Evolutionary conservation across 73 alveolate species (phyloP).

Genomic region (Urostyla sp.): DNA sequence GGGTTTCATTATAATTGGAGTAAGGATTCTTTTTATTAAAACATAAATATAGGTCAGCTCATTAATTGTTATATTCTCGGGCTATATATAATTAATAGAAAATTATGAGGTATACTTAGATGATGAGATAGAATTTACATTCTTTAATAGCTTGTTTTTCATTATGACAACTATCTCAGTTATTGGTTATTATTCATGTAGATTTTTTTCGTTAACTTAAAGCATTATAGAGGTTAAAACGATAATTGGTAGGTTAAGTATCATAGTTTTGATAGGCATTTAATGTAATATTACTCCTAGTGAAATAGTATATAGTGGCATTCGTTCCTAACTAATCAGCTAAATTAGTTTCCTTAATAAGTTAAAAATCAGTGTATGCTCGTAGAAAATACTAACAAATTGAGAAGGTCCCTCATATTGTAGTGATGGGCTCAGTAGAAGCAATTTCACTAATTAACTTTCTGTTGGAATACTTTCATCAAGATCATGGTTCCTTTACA

Average conservation of each 20-base stretch:
- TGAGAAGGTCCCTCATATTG: constrained; percentile 81
- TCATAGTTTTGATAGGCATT: constrained; percentile 59
- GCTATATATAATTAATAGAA: constrained; percentile 51
- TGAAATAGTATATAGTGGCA: constrained; percentile 68
- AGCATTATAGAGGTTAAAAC: constrained; percentile 56
- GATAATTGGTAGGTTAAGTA: constrained; percentile 67
- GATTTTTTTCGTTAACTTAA: no score
- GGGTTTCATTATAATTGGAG: constrained; percentile 23
- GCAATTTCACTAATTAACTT: constrained; percentile 70
- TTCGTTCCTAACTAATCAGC: constrained; percentile 73
- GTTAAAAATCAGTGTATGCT: constrained; percentile 81
- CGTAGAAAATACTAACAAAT: constrained; percentile 75
- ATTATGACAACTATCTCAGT: constrained; percentile 84
- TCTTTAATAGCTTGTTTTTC: constrained; percentile 73
- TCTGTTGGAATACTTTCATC: constrained; percentile 85
- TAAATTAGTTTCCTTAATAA: constrained; percentile 71
- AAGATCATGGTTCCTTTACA: constrained; percentile 83
- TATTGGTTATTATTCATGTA: constrained; percentile 82
- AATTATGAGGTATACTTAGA: constrained; percentile 1
- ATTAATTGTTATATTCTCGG: constrained; percentile 44
- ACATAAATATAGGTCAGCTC: not conserved
- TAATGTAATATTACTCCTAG: constrained; percentile 49
- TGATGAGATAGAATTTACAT: constrained; percentile 25
- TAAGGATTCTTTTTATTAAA: not conserved
- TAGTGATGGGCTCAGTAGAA: constrained; percentile 80